These are phyloP conservation scores for Thelonectria discophora DNA, from an alignment of 2,329 filamentous ascomycete species.

Conservation along the genomic window DNA sequence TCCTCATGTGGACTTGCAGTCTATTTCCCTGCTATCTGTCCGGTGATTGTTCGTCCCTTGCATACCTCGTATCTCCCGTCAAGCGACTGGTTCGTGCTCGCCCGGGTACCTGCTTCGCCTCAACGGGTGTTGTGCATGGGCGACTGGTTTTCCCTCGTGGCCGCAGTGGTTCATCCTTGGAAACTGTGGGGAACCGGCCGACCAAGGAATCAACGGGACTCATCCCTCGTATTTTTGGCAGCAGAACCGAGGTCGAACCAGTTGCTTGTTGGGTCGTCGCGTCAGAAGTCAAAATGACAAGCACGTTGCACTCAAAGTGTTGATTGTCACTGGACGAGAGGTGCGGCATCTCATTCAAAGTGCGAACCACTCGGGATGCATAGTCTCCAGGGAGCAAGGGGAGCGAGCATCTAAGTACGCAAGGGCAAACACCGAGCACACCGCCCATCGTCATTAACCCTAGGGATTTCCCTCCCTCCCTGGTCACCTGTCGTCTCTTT, in stretches of 20 bases:
- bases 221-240: not conserved
- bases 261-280: not conserved
- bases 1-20: not conserved
- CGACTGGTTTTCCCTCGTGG: slow-evolving; percentile 1
- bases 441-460: not conserved
- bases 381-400: too few species aligned
- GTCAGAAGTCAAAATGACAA: not conserved
- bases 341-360: too few species aligned
- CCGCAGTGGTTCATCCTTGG: slow-evolving; percentile 1
- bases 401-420: too few species aligned
- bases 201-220: not conserved
- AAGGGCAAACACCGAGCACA: not conserved
- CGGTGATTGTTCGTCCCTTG: not conserved
- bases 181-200: slow-evolving; percentile 2
- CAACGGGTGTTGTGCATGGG: slow-evolving; percentile 6
- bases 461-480: not conserved
- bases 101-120: not conserved
- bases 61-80: not conserved
- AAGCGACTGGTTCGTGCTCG: slow-evolving; percentile 1
- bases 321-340: not conserved
- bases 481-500: too few species aligned
- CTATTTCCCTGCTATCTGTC: not conserved
- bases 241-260: not conserved
- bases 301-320: not conserved
- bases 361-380: not conserved